Evolutionary conservation across 1,284 basidiomycete genomes (phyloP).

Genomic region (Moniliophthora roreri): DNA sequence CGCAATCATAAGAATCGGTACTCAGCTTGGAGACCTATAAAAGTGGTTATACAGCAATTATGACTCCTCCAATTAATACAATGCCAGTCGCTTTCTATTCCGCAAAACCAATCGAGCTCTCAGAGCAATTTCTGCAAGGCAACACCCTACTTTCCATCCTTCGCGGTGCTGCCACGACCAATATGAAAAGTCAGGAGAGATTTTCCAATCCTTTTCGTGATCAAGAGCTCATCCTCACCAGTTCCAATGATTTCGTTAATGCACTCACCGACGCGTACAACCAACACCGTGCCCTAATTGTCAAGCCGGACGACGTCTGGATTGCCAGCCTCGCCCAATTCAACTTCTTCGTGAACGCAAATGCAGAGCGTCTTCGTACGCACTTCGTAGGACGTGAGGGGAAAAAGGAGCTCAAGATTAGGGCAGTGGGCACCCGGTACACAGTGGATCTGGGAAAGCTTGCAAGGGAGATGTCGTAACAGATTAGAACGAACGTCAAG

Average conservation of each 20-base stretch:
- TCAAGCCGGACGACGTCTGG: constrained; percentile 47
- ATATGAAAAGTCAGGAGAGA: constrained; percentile 6
- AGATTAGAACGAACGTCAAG: constrained; percentile 33
- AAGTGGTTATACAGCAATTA: too few species aligned
- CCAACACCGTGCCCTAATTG: constrained; percentile 33
- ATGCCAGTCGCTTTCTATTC: constrained; percentile 12
- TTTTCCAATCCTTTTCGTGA: constrained; percentile 17
- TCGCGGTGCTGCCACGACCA: constrained; percentile 2
- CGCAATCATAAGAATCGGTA: too few species aligned
- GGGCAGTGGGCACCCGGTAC: constrained; percentile 24
- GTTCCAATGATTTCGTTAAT: constrained; percentile 35
- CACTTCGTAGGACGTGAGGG: constrained; percentile 42
- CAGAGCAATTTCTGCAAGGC: not conserved
- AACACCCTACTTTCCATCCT: not conserved
- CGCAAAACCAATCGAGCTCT: constrained; percentile 1
- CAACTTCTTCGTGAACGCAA: constrained; percentile 41
- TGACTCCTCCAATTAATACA: too few species aligned
- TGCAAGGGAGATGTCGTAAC: constrained; percentile 31
- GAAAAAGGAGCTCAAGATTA: constrained; percentile 31
- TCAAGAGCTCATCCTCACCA: not conserved
- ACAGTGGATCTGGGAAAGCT: constrained; percentile 33
- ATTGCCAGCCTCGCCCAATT: constrained; percentile 43
- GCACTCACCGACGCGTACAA: constrained; percentile 38
- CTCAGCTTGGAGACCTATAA: too few species aligned
- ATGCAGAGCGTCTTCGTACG: constrained; percentile 36